phyloP scores from a whole-genome alignment of 441 rosid genomes.

The Populus hybrid region DNA sequence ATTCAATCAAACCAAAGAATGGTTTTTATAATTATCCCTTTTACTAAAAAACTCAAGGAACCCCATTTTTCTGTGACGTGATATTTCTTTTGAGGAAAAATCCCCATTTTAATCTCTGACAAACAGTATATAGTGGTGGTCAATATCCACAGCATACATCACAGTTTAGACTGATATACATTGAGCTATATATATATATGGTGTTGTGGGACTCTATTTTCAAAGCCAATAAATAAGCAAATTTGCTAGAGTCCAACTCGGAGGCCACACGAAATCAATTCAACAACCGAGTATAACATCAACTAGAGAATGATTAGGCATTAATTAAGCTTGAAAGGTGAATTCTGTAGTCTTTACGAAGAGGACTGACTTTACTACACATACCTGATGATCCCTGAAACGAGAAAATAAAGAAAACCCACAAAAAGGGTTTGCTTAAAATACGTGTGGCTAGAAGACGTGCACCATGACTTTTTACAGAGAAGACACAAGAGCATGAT shows the following conservation, averaged over 20 bases:
- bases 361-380: too few relatives aligned
- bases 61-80: too few relatives aligned
- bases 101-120: too few relatives aligned
- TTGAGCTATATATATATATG: neutral
- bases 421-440: neutral
- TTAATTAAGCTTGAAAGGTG: constrained; percentile 24
- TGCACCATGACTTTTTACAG: neutral
- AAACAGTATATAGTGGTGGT: neutral
- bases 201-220: neutral
- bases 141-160: neutral
- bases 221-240: constrained; percentile 10
- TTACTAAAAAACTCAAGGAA: too few relatives aligned
- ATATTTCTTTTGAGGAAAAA: too few relatives aligned
- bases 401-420: neutral
- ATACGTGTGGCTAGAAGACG: neutral
- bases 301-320: constrained; percentile 23
- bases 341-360: constrained; percentile 5
- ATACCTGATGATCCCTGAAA: neutral
- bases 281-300: neutral
- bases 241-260: constrained; percentile 17
- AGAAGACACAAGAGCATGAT: neutral
- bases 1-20: too few relatives aligned
- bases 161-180: neutral
- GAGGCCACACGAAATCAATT: constrained; percentile 22
- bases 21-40: too few relatives aligned